Percentiles rank a stretch among this genome's conserved stretches.
Conservation (phyloP, 1,139 yeast genomes). For the Kodamaea arcana region DNA sequence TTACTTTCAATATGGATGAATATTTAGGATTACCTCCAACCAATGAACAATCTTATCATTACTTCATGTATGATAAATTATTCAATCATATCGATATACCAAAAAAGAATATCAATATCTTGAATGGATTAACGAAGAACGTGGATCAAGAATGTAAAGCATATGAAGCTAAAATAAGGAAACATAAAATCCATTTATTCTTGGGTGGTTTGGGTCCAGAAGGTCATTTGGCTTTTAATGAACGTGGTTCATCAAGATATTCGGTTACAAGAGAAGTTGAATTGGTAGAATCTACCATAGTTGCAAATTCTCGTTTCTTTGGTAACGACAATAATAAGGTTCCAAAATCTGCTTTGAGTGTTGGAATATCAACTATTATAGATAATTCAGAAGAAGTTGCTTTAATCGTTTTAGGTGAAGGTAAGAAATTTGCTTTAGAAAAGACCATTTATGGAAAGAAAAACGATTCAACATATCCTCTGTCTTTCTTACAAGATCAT, state of each 20-base stretch:
- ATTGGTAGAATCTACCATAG: constrained; percentile 50
- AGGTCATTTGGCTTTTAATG: constrained; percentile 65
- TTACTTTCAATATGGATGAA: constrained; percentile 64
- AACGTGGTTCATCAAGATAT: constrained; percentile 49
- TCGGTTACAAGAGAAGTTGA: constrained; percentile 48
- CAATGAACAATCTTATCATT: constrained; percentile 54
- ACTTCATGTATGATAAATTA: constrained; percentile 57
- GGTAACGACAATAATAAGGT: constrained; percentile 44
- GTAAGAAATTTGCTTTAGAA: constrained; percentile 41
- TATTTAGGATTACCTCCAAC: constrained; percentile 49
- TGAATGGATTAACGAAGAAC: constrained; percentile 50
- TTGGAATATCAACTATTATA: constrained; percentile 60
- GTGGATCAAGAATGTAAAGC: constrained; percentile 44
- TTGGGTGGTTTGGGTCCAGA: constrained; percentile 64
- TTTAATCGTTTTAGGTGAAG: constrained; percentile 45
- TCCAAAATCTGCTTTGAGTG: constrained; percentile 52
- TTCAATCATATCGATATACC: constrained; percentile 60
- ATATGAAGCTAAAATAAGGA: constrained; percentile 50
- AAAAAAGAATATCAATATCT: constrained; percentile 50
- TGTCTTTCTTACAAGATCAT: constrained; percentile 47
- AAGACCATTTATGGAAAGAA: constrained; percentile 37
- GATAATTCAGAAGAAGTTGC: constrained; percentile 55
- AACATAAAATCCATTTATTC: constrained; percentile 49
- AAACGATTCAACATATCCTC: constrained; percentile 39
- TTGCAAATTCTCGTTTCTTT: constrained; percentile 57